phyloP scores from a whole-genome alignment of 371 early-diverging fungal species.

The Mucor circinelloides region DNA sequence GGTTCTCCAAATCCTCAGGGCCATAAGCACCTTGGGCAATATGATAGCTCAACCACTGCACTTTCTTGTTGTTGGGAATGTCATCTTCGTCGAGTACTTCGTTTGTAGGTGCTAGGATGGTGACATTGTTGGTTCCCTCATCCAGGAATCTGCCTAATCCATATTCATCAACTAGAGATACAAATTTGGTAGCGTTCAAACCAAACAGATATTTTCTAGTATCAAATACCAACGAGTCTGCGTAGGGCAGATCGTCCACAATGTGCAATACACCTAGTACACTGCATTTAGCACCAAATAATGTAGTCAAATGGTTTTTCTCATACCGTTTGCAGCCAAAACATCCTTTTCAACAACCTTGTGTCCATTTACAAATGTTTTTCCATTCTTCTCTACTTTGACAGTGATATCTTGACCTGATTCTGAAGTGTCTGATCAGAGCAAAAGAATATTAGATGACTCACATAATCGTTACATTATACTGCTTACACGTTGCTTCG shows the following conservation, averaged over 20 bases:
- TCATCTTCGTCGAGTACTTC: conserved; percentile 35
- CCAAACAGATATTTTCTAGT: conserved; percentile 50
- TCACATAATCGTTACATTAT: not conserved
- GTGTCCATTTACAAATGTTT: conserved; percentile 31
- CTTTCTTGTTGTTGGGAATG: conserved; percentile 27
- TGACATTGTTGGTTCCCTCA: conserved; percentile 27
- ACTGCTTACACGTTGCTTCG: conserved; percentile 17
- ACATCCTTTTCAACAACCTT: conserved; percentile 29
- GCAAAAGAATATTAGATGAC: not conserved
- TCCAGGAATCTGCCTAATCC: conserved; percentile 47
- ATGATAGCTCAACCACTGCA: conserved; percentile 51
- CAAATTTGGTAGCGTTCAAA: conserved; percentile 55
- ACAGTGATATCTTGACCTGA: conserved; percentile 32
- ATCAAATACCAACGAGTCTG: conserved; percentile 40
- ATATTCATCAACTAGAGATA: conserved; percentile 38
- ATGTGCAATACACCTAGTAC: conserved; percentile 43
- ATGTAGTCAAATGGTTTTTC: not conserved
- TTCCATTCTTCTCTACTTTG: conserved; percentile 13
- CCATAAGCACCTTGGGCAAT: conserved; percentile 39
- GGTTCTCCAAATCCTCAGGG: conserved; percentile 36
- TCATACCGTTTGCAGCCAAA: conserved; percentile 47
- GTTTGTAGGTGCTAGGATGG: conserved; percentile 54
- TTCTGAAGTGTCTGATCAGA: conserved; percentile 21
- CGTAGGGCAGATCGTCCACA: conserved; percentile 37
- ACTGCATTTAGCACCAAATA: not conserved